A percentile compares a stretch with the other conserved stretches of the same genome.
Evolutionary conservation across 2,329 filamentous ascomycete genomes (phyloP).

Genomic region (Cladosporium halotolerans): DNA sequence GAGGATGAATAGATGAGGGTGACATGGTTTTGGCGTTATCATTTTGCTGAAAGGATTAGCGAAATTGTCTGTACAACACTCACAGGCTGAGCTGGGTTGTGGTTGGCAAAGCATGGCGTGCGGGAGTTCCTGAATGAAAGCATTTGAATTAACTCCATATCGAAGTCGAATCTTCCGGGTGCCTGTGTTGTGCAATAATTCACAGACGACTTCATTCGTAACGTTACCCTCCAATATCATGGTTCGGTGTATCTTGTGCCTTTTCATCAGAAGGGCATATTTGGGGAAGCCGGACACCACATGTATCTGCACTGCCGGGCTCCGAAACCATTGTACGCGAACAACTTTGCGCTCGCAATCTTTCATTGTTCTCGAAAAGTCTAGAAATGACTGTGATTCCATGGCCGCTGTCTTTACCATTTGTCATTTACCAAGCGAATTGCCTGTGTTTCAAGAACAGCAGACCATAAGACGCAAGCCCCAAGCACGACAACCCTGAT

Average conservation of each 20-base stretch:
- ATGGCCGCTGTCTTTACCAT: too few species aligned
- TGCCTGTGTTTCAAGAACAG: too few species aligned
- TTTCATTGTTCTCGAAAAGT: too few species aligned
- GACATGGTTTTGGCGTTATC: background rate
- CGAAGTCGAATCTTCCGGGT: background rate
- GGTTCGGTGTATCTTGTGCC: background rate
- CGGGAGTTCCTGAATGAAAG: background rate
- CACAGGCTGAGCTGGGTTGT: background rate
- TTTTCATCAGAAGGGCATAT: too few species aligned
- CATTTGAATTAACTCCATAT: background rate
- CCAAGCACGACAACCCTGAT: too few species aligned
- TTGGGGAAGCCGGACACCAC: too few species aligned
- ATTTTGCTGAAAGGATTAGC: background rate
- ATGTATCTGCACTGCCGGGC: too few species aligned
- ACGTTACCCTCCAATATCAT: background rate
- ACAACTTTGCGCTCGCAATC: too few species aligned
- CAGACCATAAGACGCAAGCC: too few species aligned
- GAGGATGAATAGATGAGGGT: constrained; percentile 19
- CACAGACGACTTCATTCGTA: background rate
- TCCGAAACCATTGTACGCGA: too few species aligned
- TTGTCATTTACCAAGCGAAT: too few species aligned
- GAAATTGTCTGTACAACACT: background rate
- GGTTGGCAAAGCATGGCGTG: background rate
- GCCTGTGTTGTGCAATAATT: background rate
- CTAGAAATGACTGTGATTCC: too few species aligned